phyloP scores from a whole-genome alignment of 108 stramenopile genomes.

The Epithemia pelagica region DNA sequence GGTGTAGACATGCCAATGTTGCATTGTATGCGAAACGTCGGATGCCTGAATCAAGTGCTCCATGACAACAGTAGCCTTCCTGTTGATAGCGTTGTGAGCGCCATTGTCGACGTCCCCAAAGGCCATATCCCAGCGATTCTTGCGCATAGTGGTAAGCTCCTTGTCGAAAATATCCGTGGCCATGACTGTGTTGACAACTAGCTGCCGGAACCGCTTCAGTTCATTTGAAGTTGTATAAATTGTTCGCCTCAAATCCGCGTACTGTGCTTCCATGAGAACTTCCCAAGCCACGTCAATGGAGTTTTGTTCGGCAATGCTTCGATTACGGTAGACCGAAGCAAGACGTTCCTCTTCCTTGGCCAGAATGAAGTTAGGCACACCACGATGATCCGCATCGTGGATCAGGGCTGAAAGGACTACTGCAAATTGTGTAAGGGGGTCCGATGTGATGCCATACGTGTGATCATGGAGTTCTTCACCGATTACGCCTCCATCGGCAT shows the following conservation, averaged over 20 bases:
- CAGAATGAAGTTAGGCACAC: conserved; percentile 7
- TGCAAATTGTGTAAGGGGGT: conserved; percentile 34
- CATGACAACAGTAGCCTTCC: conserved; percentile 19
- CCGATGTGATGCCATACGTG: conserved; percentile 1
- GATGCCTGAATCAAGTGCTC: conserved; percentile 35
- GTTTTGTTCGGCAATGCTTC: conserved; percentile 13
- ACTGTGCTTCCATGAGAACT: conserved; percentile 7
- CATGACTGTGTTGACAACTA: conserved; percentile 17
- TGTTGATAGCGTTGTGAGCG: neutral
- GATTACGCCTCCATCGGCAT: neutral
- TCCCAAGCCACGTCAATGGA: conserved; percentile 9
- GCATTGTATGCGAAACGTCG: conserved; percentile 44
- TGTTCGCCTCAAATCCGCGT: neutral
- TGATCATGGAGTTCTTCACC: neutral
- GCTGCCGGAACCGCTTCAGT: conserved; percentile 5
- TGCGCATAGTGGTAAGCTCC: neutral
- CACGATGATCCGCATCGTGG: conserved; percentile 13
- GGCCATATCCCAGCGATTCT: neutral
- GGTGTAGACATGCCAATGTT: conserved; percentile 28
- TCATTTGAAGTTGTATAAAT: conserved; percentile 6
- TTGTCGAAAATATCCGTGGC: conserved; percentile 7
- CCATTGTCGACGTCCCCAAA: neutral
- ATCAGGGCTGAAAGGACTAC: conserved; percentile 37
- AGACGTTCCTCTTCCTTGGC: conserved; percentile 4
- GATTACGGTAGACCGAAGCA: neutral